A percentile compares a stretch with the other conserved stretches of the same genome.
These are phyloP conservation scores for Irineochytrium annulatum DNA, from an alignment of 192 early-diverging fungal species.

Conservation along the genomic window DNA sequence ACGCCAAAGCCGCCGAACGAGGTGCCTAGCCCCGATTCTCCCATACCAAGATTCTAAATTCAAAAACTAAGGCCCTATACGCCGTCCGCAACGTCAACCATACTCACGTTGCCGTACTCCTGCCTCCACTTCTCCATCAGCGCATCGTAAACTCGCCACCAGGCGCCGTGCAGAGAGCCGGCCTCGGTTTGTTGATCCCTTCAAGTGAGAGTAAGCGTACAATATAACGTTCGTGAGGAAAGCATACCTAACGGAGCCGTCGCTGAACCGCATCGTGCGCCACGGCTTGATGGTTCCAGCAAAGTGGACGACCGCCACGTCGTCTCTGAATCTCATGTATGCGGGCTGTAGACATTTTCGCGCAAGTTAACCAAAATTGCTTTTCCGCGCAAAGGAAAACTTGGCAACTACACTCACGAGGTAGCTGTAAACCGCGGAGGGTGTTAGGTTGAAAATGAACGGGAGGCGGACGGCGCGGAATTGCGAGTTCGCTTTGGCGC, in stretches of 20 bases:
- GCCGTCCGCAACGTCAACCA: too few species aligned
- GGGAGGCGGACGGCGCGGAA: slow-evolving; percentile 68
- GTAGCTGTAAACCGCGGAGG: slow-evolving; percentile 73
- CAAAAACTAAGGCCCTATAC: too few species aligned
- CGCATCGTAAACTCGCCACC: slow-evolving; percentile 16
- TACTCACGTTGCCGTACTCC: too few species aligned
- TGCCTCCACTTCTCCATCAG: slow-evolving; percentile 1
- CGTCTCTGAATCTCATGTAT: slow-evolving; percentile 62
- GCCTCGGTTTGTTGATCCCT: slow-evolving; percentile 1
- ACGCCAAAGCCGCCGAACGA: too few species aligned
- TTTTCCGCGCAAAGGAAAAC: not conserved
- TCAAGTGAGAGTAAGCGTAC: not conserved
- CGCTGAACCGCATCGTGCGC: slow-evolving; percentile 62
- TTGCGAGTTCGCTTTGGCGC: too few species aligned
- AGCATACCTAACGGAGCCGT: slow-evolving; percentile 23
- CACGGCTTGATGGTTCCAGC: slow-evolving; percentile 87
- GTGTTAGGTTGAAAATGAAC: slow-evolving; percentile 87
- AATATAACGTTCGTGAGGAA: not conserved
- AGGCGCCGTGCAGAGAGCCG: slow-evolving; percentile 4
- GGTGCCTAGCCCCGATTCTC: too few species aligned
- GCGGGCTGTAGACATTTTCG: too few species aligned
- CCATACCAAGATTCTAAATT: too few species aligned
- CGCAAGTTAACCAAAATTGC: not conserved
- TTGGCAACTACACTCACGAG: slow-evolving; percentile 12
- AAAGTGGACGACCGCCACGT: slow-evolving; percentile 81